Conservation (phyloP, 129 eudicot species). For the Dittrichia graveolens region DNA sequence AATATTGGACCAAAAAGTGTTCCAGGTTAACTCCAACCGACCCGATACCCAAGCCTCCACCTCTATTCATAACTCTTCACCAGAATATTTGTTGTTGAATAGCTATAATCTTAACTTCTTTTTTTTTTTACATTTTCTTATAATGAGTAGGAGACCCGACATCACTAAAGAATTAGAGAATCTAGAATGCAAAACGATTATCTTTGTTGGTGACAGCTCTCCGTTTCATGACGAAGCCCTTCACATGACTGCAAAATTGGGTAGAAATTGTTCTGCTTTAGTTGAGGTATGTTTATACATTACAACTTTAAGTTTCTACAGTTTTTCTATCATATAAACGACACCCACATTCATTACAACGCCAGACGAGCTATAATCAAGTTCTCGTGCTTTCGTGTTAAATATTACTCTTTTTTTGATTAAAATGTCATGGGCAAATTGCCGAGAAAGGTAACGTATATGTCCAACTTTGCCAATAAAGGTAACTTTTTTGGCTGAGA, state of each 20-base stretch:
- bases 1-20: background rate
- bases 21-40: background rate
- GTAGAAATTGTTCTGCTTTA: conserved; percentile 68
- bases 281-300: conserved; percentile 75
- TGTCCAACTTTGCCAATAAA: too few species aligned
- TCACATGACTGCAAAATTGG: conserved; percentile 75
- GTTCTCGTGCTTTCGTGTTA: too few species aligned
- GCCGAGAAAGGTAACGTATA: too few species aligned
- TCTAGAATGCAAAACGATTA: conserved; percentile 75
- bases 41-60: background rate
- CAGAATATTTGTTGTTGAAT: background rate
- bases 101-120: background rate
- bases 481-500: too few species aligned
- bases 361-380: too few species aligned
- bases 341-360: background rate
- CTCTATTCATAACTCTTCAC: background rate
- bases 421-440: too few species aligned
- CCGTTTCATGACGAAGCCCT: conserved; percentile 85
- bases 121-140: conserved; percentile 16
- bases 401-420: too few species aligned
- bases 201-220: conserved; percentile 80
- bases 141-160: conserved; percentile 76
- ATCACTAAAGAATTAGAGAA: conserved; percentile 66
- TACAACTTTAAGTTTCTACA: background rate
- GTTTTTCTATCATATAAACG: too few species aligned